These are phyloP conservation scores for Bruguiera parviflora DNA, from an alignment of 345 rosid genomes.

Conservation along the genomic window DNA sequence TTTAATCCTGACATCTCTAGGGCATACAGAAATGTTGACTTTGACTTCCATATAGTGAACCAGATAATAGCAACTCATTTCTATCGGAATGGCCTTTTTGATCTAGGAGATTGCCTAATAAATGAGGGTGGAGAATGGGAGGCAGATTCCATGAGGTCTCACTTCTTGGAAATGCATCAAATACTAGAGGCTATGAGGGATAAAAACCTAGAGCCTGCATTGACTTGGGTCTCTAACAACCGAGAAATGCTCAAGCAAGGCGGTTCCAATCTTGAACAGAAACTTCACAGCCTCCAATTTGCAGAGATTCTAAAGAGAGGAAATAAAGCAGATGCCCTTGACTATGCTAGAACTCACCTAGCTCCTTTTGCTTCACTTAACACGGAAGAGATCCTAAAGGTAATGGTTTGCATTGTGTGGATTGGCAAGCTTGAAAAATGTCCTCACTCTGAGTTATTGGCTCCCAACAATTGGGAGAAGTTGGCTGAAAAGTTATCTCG, in stretches of 20 bases:
- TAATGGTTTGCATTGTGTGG: conserved; percentile 50
- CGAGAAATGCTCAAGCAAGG: conserved; percentile 15
- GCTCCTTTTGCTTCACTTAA: conserved; percentile 40
- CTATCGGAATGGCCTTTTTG: conserved; percentile 72
- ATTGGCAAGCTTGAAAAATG: conserved; percentile 48
- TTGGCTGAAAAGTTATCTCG: conserved; percentile 44
- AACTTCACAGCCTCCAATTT: conserved; percentile 50
- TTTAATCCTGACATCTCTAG: conserved; percentile 63
- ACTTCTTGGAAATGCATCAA: conserved; percentile 50
- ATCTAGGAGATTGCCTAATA: conserved; percentile 66
- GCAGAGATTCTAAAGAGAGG: conserved; percentile 61
- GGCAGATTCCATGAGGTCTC: conserved; percentile 39
- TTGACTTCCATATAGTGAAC: conserved; percentile 48
- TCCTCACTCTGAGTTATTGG: conserved; percentile 48
- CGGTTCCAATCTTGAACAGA: conserved; percentile 56
- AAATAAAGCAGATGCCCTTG: conserved; percentile 43
- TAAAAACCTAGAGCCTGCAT: conserved; percentile 61
- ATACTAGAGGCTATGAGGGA: conserved; percentile 54
- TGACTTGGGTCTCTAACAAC: conserved; percentile 52
- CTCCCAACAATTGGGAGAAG: conserved; percentile 46
- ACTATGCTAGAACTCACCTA: conserved; percentile 54
- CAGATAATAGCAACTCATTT: conserved; percentile 64
- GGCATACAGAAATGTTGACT: conserved; percentile 63
- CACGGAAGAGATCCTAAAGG: conserved; percentile 45
- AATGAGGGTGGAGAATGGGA: conserved; percentile 57